Evolutionary conservation across 2,329 filamentous ascomycete genomes (phyloP).

Genomic region (Phaeophleospora eucalypticola): DNA sequence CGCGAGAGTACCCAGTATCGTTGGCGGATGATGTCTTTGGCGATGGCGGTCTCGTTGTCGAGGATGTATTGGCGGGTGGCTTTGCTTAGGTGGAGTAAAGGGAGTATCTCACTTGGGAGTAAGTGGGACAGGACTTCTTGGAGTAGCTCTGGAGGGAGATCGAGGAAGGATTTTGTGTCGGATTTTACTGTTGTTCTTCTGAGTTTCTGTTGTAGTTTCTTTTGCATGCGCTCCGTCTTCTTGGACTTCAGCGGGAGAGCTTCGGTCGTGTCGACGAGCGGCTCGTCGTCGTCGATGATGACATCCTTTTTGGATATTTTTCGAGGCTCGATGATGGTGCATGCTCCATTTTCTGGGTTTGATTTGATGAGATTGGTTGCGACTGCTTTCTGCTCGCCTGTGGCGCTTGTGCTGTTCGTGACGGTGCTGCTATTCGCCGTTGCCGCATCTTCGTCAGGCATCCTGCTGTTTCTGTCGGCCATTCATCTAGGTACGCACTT

Average conservation of each 20-base stretch:
- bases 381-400: too few species aligned
- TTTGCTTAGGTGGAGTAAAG: slow-evolving; percentile 42
- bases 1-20: slow-evolving; percentile 51
- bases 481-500: too few species aligned
- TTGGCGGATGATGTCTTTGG: slow-evolving; percentile 40
- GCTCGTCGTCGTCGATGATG: slow-evolving; percentile 37
- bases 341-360: slow-evolving; percentile 11
- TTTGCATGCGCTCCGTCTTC: slow-evolving; percentile 47
- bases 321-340: slow-evolving; percentile 12
- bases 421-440: too few species aligned
- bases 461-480: too few species aligned
- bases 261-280: slow-evolving; percentile 49
- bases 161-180: slow-evolving; percentile 37
- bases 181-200: slow-evolving; percentile 33
- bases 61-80: slow-evolving; percentile 43
- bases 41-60: slow-evolving; percentile 43
- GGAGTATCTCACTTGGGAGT: slow-evolving; percentile 50
- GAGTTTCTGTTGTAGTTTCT: slow-evolving; percentile 39
- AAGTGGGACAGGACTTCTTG: slow-evolving; percentile 47
- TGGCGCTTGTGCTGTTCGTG: too few species aligned
- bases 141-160: slow-evolving; percentile 53
- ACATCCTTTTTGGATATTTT: slow-evolving; percentile 9
- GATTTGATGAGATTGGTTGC: too few species aligned
- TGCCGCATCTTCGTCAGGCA: too few species aligned
- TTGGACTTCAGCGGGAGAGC: slow-evolving; percentile 50